Evolutionary conservation across 768 basidiomycete species (phyloP), one percentile per base, ranked within the genome.

Genomic region (Cyclocybe cylindracea): DNA sequence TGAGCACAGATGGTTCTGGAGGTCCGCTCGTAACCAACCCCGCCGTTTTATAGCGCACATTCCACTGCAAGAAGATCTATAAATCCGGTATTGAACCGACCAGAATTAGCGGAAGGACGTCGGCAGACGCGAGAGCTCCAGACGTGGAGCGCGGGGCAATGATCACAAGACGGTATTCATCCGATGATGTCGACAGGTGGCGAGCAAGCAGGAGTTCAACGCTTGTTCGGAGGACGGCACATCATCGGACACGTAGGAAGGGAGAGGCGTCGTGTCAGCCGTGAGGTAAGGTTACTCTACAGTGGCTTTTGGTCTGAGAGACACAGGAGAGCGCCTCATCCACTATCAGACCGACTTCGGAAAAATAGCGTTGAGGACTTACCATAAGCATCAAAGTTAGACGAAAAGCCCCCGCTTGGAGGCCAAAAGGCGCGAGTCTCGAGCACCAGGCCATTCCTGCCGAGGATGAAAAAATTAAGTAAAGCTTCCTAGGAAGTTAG

Each of bases 51-150:
- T 69, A 67, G 34, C 10, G 10, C 39, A 11, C 39, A 49, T 6
- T 24, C n/a, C 39, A 36, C 43, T 40, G 45, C 35, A 41, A 44
- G 41, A 54, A 53, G 51, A 53, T 44, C 29, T 45, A 52, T 68
- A 74, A 48, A 70, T 70, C 58, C 73, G 72, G 73, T 47, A 60
- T 70, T 72, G 66, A 59, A 60, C 68, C 70, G 71, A 69, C 46
- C 55, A 37, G 44, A 34, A 34, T 44, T 37, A 10, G 46, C 64
- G 65, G 65, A 66, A 63, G 63, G 55, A 61, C 59, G 55, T 70
- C 68, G 65, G 68, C 44, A 48, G 19, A 38, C 43, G 51, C 31
- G 32, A 51, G 44, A n/a, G 37, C 39, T 41, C 44, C 48, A 51
- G 38, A 46, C 33, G 34, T 34, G 44, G 39, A 46, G 24, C 37